These are phyloP conservation scores for Xylariaceae sp. DNA, from an alignment of 2,329 filamentous ascomycete genomes.

Conservation along the genomic window DNA sequence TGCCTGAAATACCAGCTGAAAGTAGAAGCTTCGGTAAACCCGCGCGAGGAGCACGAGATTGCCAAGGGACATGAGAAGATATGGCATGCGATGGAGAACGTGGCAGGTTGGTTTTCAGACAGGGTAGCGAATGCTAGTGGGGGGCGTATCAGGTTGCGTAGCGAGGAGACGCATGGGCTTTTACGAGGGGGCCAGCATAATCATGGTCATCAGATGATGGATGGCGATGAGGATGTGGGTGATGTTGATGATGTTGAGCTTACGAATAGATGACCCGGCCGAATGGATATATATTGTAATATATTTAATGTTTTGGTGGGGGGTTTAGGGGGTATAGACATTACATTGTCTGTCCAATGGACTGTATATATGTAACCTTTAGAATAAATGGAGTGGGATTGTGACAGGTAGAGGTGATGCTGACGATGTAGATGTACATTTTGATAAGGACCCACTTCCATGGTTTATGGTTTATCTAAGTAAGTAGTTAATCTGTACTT, in stretches of 20 bases:
- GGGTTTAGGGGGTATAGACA: background rate
- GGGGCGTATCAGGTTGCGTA: slow-evolving; percentile 50
- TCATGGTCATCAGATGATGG: slow-evolving; percentile 37
- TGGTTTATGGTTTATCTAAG: too few relatives aligned
- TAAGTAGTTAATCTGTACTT: too few relatives aligned
- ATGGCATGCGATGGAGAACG: slow-evolving; percentile 52
- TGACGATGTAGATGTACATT: too few relatives aligned
- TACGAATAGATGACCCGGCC: slow-evolving; percentile 26
- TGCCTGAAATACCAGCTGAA: slow-evolving; percentile 97
- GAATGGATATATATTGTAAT: background rate
- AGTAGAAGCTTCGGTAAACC: slow-evolving; percentile 78
- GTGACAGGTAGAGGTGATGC: too few relatives aligned
- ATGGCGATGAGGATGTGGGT: slow-evolving; percentile 44
- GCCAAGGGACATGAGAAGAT: slow-evolving; percentile 58
- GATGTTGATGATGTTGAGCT: slow-evolving; percentile 38
- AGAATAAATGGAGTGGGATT: too few relatives aligned
- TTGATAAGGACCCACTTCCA: too few relatives aligned
- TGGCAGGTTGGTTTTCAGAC: slow-evolving; percentile 54
- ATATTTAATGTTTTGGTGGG: background rate
- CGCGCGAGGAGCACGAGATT: slow-evolving; percentile 52
- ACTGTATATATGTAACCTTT: too few relatives aligned
- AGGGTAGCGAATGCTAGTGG: slow-evolving; percentile 48
- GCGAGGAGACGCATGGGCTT: slow-evolving; percentile 30
- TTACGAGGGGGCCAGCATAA: slow-evolving; percentile 19
- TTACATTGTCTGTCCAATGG: too few relatives aligned